Percentiles rank a stretch among this genome's conserved stretches.
phyloP scores from a whole-genome alignment of 2,329 filamentous ascomycete species.

The Apiospora aurea region DNA sequence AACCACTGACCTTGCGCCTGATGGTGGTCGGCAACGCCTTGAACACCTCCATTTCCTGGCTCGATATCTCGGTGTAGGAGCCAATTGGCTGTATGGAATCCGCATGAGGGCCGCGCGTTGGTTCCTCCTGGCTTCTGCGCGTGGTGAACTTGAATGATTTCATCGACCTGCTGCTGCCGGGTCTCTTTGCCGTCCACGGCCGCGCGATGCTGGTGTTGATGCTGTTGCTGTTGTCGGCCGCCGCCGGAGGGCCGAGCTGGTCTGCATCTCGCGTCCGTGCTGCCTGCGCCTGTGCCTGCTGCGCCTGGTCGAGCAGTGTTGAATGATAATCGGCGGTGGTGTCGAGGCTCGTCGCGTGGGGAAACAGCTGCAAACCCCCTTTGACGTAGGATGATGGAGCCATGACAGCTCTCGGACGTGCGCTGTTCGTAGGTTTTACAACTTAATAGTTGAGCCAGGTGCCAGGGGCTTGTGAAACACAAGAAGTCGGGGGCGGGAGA shows the following conservation, averaged over 20 bases:
- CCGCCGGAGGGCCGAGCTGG: not conserved
- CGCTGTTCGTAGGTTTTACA: constrained; percentile 5
- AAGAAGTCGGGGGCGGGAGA: not conserved
- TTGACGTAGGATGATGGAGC: constrained; percentile 3
- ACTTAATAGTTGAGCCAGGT: not conserved
- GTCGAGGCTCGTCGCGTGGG: constrained; percentile 13
- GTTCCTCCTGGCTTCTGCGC: constrained; percentile 10
- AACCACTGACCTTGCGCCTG: constrained; percentile 54
- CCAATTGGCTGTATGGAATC: constrained; percentile 12
- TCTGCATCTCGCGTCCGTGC: not conserved
- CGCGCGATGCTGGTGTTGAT: not conserved
- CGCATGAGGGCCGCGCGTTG: not conserved
- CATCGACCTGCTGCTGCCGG: constrained; percentile 25
- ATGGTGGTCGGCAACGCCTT: constrained; percentile 58
- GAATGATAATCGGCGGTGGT: constrained; percentile 23
- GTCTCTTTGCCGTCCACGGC: constrained; percentile 20
- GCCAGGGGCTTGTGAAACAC: not conserved
- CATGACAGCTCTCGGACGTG: constrained; percentile 16
- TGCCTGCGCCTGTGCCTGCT: not conserved
- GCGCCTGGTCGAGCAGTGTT: not conserved
- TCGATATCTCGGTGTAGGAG: constrained; percentile 42
- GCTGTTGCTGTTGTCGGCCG: not conserved
- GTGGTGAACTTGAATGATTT: constrained; percentile 26
- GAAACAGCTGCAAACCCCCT: not conserved
- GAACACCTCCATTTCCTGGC: constrained; percentile 52